A percentile compares a stretch with the other conserved stretches of the same genome.
These are phyloP conservation scores for Aspergillus proliferans DNA, from an alignment of 2,329 filamentous ascomycete genomes.

Conservation along the genomic window DNA sequence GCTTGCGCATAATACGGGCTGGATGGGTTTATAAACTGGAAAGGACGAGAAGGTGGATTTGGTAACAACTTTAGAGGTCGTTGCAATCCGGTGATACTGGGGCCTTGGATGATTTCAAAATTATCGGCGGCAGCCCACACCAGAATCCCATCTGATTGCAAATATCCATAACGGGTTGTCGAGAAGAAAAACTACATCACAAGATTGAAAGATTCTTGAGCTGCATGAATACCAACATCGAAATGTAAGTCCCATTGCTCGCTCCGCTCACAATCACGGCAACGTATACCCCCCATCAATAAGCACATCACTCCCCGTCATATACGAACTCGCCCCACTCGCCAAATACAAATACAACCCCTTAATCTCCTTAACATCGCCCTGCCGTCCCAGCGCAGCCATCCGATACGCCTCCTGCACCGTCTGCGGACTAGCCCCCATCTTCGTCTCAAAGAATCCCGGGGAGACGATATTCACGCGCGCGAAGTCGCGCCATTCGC, in stretches of 20 bases:
- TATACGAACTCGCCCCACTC: constrained; percentile 43
- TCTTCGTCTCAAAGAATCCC: constrained; percentile 52
- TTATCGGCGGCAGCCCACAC: too few relatives aligned
- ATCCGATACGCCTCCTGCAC: constrained; percentile 44
- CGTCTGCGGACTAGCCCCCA: constrained; percentile 42
- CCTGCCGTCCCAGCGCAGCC: constrained; percentile 40
- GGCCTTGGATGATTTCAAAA: too few relatives aligned
- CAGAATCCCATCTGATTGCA: too few relatives aligned
- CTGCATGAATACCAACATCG: too few relatives aligned
- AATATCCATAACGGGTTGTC: too few relatives aligned
- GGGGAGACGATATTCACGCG: constrained; percentile 52
- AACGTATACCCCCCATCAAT: constrained; percentile 45
- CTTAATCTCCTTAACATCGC: constrained; percentile 31
- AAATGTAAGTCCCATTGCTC: background rate
- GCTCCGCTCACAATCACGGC: constrained; percentile 8
- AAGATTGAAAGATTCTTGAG: too few relatives aligned
- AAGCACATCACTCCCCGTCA: constrained; percentile 45
- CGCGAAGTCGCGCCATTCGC: constrained; percentile 54
- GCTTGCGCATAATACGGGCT: too few relatives aligned
- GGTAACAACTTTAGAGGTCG: too few relatives aligned
- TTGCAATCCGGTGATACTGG: too few relatives aligned
- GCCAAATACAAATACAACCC: constrained; percentile 42
- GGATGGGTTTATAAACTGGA: too few relatives aligned
- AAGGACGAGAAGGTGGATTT: too few relatives aligned
- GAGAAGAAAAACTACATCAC: too few relatives aligned